Evolutionary conservation across 192 early-diverging fungal genomes (phyloP).

Genomic region (Rhizoclosmatium sp.): DNA sequence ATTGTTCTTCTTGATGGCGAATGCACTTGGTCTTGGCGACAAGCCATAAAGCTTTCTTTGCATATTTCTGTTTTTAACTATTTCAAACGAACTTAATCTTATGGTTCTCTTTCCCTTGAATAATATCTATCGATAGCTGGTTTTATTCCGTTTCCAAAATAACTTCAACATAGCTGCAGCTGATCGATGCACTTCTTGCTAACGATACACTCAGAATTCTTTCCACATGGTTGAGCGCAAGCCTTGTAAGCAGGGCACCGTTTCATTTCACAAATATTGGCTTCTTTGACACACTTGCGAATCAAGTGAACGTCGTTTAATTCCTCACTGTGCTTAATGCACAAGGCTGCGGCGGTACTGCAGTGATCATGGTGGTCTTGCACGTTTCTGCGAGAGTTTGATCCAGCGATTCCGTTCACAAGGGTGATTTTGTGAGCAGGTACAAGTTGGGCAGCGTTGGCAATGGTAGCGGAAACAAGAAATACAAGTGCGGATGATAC

Average conservation of each 20-base stretch:
- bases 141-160: too few species aligned
- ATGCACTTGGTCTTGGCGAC: slow-evolving; percentile 47
- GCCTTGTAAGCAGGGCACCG: slow-evolving; percentile 35
- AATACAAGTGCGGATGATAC: neutral
- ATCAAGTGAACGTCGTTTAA: neutral
- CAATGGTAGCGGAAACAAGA: neutral
- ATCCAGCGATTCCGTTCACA: neutral
- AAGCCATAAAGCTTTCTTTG: neutral
- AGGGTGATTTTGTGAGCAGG: neutral
- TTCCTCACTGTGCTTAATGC: neutral
- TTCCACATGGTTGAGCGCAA: neutral
- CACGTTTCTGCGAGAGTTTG: neutral
- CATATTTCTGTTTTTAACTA: too few species aligned
- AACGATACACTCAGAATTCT: too few species aligned
- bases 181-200: too few species aligned
- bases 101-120: too few species aligned
- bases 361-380: neutral
- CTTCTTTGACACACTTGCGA: neutral
- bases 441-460: neutral
- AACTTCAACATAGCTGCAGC: too few species aligned
- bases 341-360: neutral
- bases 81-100: too few species aligned
- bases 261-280: neutral
- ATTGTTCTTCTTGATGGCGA: slow-evolving; percentile 50
- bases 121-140: too few species aligned